A percentile compares a stretch with the other conserved stretches of the same genome.
These are phyloP conservation scores for Carpinus viminea DNA, from an alignment of 306 rosid species.

Conservation along the genomic window DNA sequence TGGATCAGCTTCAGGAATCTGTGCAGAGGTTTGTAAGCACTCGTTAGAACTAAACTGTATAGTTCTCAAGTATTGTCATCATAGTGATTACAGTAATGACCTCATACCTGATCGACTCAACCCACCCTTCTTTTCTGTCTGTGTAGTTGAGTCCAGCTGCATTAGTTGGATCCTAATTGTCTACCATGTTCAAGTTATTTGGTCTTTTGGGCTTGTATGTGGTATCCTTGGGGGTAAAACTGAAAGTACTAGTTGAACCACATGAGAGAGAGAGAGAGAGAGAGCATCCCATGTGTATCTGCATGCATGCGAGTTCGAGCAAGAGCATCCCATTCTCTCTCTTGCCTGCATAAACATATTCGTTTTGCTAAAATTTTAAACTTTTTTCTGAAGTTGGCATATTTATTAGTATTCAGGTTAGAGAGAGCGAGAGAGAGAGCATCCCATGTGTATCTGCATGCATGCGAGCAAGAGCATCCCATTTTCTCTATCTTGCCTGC, in stretches of 20 bases:
- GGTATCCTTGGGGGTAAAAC: constrained; percentile 1
- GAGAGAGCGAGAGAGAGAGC: too few relatives aligned
- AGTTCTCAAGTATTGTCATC: constrained; percentile 14
- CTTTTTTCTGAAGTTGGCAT: constrained; percentile 12
- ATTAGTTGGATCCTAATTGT: not conserved
- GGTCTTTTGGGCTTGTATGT: constrained; percentile 8
- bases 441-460: constrained; percentile 11
- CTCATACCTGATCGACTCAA: constrained; percentile 13
- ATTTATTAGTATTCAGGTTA: not conserved
- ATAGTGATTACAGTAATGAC: not conserved
- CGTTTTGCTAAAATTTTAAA: constrained; percentile 11
- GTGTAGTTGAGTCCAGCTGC: not conserved
- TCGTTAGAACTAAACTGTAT: constrained; percentile 2
- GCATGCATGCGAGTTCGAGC: constrained; percentile 8
- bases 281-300: not conserved
- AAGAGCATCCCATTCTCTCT: not conserved
- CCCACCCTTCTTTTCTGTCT: not conserved
- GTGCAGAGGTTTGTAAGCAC: constrained; percentile 82
- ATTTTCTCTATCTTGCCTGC: constrained; percentile 1
- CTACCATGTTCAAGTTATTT: constrained; percentile 3
- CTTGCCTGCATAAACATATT: constrained; percentile 5
- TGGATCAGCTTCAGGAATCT: constrained; percentile 90
- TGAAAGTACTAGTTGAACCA: not conserved
- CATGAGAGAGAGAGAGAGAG: not conserved
- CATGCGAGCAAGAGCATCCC: not conserved